Evolutionary conservation across 1,284 basidiomycete species (phyloP).

Genomic region (Leccinum subfulvum): DNA sequence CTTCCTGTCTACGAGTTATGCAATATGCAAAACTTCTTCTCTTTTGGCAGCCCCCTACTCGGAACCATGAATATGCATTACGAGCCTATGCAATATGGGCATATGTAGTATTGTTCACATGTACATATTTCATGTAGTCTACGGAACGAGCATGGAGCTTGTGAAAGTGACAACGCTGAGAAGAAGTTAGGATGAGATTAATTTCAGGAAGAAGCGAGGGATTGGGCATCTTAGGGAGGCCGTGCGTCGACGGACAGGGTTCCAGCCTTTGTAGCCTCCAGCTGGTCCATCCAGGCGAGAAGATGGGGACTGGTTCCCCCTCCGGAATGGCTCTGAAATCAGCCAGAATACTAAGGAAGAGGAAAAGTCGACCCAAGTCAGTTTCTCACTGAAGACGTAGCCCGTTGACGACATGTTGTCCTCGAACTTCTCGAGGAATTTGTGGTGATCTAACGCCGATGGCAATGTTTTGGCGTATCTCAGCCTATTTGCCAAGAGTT

Average conservation of each 20-base stretch:
- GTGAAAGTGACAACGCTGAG: background rate
- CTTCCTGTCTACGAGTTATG: background rate
- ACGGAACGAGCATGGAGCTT: background rate
- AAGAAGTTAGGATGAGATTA: background rate
- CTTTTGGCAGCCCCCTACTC: too few species aligned
- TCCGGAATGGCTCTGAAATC: constrained; percentile 31
- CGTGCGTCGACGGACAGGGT: constrained; percentile 28
- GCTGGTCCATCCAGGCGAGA: constrained; percentile 13
- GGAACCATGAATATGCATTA: too few species aligned
- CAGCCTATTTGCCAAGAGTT: constrained; percentile 21
- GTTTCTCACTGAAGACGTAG: constrained; percentile 26
- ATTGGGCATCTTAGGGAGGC: constrained; percentile 14
- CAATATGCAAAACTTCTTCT: too few species aligned
- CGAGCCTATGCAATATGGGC: too few species aligned
- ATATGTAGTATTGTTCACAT: background rate
- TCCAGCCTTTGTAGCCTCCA: constrained; percentile 25
- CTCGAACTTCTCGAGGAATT: constrained; percentile 20
- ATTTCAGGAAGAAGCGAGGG: background rate
- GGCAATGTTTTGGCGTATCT: constrained; percentile 21
- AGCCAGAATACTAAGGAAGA: constrained; percentile 29
- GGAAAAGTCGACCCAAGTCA: constrained; percentile 35
- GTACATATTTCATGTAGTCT: background rate
- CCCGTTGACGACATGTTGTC: constrained; percentile 26
- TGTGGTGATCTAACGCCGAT: constrained; percentile 16
- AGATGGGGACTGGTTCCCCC: constrained; percentile 20